These are phyloP conservation scores for Pseudogymnoascus sp. DNA, from an alignment of 2,329 filamentous ascomycete genomes.

Conservation along the genomic window DNA sequence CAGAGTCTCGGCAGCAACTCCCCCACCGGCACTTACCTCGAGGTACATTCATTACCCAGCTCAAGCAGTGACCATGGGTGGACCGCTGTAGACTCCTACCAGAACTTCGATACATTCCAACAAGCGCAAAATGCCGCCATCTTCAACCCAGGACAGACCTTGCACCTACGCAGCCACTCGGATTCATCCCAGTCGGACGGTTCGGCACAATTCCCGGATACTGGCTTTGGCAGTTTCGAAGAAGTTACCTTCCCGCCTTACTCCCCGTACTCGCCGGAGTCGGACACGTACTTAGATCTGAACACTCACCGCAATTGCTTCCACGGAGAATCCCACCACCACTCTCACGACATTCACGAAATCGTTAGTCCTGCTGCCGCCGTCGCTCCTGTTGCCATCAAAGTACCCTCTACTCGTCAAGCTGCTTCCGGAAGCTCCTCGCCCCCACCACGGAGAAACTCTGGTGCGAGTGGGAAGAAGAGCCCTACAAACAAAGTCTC, in stretches of 20 bases:
- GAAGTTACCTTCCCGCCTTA: constrained; percentile 61
- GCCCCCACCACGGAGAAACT: constrained; percentile 58
- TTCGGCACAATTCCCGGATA: constrained; percentile 44
- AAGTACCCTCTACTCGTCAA: constrained; percentile 51
- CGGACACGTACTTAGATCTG: constrained; percentile 63
- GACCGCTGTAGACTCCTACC: constrained; percentile 66
- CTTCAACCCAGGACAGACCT: constrained; percentile 84
- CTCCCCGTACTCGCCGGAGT: constrained; percentile 75
- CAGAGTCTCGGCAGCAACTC: constrained; percentile 54
- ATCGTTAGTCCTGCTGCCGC: constrained; percentile 60
- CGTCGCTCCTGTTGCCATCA: constrained; percentile 62
- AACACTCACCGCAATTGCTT: constrained; percentile 51
- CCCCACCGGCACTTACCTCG: constrained; percentile 71
- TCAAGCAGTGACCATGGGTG: constrained; percentile 83
- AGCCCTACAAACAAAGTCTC: constrained; percentile 59
- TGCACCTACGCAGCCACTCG: constrained; percentile 80
- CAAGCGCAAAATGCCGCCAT: constrained; percentile 56
- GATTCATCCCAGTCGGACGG: constrained; percentile 75
- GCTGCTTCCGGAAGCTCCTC: constrained; percentile 54
- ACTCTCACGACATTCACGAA: constrained; percentile 40
- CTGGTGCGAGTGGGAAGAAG: constrained; percentile 60
- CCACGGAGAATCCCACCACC: constrained; percentile 46
- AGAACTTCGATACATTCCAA: constrained; percentile 60
- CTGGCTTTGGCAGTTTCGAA: constrained; percentile 71
- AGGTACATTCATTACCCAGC: constrained; percentile 73